Conservation (phyloP, 2,329 filamentous ascomycete species). For the Botrytis elliptica region DNA sequence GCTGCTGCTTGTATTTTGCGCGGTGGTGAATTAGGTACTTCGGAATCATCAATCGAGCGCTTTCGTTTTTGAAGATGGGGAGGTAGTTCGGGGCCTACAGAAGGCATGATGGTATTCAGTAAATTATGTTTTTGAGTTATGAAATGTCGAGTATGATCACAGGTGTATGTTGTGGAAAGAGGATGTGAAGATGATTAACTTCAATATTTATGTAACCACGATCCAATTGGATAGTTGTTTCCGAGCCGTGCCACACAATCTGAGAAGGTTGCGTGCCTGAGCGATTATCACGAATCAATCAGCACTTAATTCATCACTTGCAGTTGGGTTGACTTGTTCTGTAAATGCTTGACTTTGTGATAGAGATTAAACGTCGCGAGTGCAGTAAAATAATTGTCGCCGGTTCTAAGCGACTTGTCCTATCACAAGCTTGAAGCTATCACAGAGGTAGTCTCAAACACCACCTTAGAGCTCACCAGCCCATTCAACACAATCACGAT, state of each 20-base stretch:
- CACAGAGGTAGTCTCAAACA: slow-evolving; percentile 11
- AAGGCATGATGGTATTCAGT: slow-evolving; percentile 32
- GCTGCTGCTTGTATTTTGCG: slow-evolving; percentile 44
- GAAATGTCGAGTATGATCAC: slow-evolving; percentile 14
- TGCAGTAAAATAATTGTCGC: slow-evolving; percentile 9
- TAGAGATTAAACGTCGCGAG: slow-evolving; percentile 10
- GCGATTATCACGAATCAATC: background rate
- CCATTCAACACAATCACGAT: background rate
- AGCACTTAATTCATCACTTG: background rate
- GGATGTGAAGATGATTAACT: background rate
- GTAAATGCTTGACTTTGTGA: background rate
- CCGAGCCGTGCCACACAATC: slow-evolving; percentile 1
- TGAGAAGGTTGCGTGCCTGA: slow-evolving; percentile 7
- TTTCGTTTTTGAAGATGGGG: slow-evolving; percentile 65
- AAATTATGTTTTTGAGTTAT: background rate
- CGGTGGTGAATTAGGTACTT: slow-evolving; percentile 44
- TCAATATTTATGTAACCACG: slow-evolving; percentile 1
- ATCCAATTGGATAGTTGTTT: slow-evolving; percentile 13
- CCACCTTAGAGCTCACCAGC: background rate
- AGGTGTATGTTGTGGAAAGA: background rate
- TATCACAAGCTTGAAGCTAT: slow-evolving; percentile 15
- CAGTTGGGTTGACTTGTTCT: background rate
- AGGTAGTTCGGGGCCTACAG: slow-evolving; percentile 66
- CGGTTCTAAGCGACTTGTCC: slow-evolving; percentile 21
- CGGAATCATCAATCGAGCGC: slow-evolving; percentile 48